phyloP scores from a whole-genome alignment of 768 basidiomycete species.

The Russula sp. region DNA sequence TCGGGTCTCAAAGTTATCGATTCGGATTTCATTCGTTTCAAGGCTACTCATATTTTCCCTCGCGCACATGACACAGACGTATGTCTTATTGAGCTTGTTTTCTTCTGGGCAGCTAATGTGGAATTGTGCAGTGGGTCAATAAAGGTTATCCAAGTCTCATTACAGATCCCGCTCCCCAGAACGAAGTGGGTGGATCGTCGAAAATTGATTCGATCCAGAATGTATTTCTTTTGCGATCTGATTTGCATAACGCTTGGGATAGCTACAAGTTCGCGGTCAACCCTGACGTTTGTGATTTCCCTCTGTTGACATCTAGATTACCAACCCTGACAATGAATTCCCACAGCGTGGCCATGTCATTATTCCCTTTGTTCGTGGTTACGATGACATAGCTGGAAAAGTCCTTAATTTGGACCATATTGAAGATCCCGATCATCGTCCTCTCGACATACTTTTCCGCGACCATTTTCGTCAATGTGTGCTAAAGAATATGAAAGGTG shows the following conservation, averaged over 20 bases:
- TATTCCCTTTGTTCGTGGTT: background rate
- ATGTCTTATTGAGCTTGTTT: background rate
- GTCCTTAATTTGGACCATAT: constrained; percentile 6
- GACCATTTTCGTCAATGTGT: constrained; percentile 10
- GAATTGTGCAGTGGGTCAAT: background rate
- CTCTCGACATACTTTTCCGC: background rate
- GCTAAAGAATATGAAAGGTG: constrained; percentile 16
- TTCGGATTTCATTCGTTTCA: background rate
- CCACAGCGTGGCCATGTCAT: constrained; percentile 4
- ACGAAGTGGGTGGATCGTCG: background rate
- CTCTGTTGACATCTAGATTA: too few relatives aligned
- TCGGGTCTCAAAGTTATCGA: background rate
- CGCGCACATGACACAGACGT: background rate
- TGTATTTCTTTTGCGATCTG: background rate
- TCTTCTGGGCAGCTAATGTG: background rate
- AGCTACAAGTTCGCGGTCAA: background rate
- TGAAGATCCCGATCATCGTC: background rate
- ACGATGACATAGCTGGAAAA: constrained; percentile 9
- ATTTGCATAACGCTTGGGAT: background rate
- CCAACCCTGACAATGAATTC: background rate
- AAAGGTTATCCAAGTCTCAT: background rate
- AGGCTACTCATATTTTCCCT: background rate
- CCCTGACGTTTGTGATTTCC: background rate
- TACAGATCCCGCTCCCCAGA: background rate
- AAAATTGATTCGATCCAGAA: background rate